Percentiles rank a stretch among this genome's conserved stretches.
phyloP scores from a whole-genome alignment of 2,329 filamentous ascomycete genomes.

The Teratosphaeria gauchensis region DNA sequence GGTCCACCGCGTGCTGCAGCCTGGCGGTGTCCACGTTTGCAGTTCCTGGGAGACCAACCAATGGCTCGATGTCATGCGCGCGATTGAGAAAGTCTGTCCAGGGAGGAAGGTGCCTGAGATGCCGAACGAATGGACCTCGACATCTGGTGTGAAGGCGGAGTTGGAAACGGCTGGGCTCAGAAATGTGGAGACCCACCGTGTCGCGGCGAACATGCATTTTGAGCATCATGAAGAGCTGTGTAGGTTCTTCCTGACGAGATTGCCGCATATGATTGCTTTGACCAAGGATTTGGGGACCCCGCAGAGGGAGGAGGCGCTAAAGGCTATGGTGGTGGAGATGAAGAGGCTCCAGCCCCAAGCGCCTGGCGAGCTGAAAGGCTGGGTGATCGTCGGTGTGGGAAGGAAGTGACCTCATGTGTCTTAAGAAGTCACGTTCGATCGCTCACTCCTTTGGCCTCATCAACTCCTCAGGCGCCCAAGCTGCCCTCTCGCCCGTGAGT shows the following conservation, averaged over 20 bases:
- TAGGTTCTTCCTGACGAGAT: constrained; percentile 12
- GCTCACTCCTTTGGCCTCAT: not conserved
- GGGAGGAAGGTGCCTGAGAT: constrained; percentile 13
- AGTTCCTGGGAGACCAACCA: constrained; percentile 21
- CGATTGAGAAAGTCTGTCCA: constrained; percentile 11
- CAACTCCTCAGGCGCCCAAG: not conserved
- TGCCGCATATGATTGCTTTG: constrained; percentile 18
- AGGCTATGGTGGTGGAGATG: constrained; percentile 11
- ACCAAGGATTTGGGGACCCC: constrained; percentile 14
- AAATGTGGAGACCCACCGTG: constrained; percentile 14
- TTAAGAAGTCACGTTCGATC: not conserved
- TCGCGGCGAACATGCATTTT: constrained; percentile 17
- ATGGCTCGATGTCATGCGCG: constrained; percentile 20
- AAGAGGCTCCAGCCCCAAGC: constrained; percentile 13
- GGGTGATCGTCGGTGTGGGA: constrained; percentile 18
- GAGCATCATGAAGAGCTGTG: constrained; percentile 11
- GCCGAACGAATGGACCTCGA: constrained; percentile 16
- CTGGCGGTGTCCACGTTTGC: constrained; percentile 14
- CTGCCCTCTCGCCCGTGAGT: not conserved
- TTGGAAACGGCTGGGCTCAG: constrained; percentile 21
- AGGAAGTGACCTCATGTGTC: constrained; percentile 12
- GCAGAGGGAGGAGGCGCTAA: constrained; percentile 10
- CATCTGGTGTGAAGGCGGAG: constrained; percentile 11
- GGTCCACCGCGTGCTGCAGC: constrained; percentile 15
- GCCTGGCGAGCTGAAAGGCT: constrained; percentile 17